Conservation (phyloP, 257 asterid species). For the Forsythia viridissima region DNA sequence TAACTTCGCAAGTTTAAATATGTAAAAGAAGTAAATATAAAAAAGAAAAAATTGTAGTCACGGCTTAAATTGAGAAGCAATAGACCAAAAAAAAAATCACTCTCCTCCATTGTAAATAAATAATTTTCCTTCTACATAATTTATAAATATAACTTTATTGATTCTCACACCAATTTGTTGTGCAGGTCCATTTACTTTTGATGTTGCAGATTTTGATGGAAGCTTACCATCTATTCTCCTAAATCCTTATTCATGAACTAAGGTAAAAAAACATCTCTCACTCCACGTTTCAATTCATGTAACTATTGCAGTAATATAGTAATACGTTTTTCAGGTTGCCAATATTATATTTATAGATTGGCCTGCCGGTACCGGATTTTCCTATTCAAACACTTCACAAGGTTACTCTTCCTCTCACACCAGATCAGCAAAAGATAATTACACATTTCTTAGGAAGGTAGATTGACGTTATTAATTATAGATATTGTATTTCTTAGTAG, state of each 20-base stretch:
- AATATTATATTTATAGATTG: conserved; percentile 48
- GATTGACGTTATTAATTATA: not conserved
- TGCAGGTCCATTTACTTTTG: conserved; percentile 59
- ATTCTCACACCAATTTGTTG: not conserved
- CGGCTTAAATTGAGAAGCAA: no score
- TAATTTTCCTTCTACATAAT: no score
- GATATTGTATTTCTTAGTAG: no score
- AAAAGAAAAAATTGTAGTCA: no score
- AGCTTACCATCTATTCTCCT: conserved; percentile 39
- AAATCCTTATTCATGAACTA: conserved; percentile 66
- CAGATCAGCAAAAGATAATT: conserved; percentile 16
- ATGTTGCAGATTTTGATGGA: no score
- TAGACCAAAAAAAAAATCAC: no score
- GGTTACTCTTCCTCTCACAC: conserved; percentile 13
- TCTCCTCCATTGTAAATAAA: no score
- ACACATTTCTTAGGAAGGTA: conserved; percentile 45
- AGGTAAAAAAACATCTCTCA: conserved; percentile 34
- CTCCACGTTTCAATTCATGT: no score
- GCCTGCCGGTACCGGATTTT: conserved; percentile 54
- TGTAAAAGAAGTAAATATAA: no score
- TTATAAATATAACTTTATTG: not conserved
- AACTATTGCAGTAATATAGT: no score
- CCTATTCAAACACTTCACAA: conserved; percentile 34
- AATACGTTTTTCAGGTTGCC: conserved; percentile 31
- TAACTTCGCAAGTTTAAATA: no score